These are phyloP conservation scores for Candida sithepensis DNA, from an alignment of 805 yeast species.

Conservation along the genomic window DNA sequence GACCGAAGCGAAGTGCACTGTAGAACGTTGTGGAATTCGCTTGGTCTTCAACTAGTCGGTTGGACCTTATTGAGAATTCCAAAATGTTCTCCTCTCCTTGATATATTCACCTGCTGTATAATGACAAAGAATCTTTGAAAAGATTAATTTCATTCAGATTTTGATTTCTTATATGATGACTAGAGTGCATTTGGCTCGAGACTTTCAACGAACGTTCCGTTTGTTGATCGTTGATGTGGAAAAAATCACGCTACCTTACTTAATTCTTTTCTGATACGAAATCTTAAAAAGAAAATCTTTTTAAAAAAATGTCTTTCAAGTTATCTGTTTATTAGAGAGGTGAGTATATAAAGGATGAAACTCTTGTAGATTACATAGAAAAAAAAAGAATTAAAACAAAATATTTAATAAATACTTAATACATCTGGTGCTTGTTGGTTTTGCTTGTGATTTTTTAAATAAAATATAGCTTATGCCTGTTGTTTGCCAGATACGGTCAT, in stretches of 20 bases:
- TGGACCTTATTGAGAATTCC: not conserved
- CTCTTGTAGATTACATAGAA: no score
- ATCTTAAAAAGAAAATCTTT: no score
- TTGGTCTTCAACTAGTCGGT: not conserved
- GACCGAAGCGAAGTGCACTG: no score
- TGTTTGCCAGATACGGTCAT: no score
- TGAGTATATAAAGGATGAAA: no score
- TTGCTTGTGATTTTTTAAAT: no score
- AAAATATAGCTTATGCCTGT: no score
- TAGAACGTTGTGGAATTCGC: not conserved
- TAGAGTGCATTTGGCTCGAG: constrained; percentile 99
- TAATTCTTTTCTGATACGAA: constrained; percentile 55
- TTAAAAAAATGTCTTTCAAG: not conserved
- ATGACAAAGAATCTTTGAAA: not conserved
- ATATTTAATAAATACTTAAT: no score
- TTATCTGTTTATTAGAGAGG: not conserved
- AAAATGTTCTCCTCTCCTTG: not conserved
- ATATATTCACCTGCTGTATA: not conserved
- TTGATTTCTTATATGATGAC: constrained; percentile 60
- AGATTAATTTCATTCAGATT: not conserved
- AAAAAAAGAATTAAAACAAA: no score
- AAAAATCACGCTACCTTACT: constrained; percentile 95
- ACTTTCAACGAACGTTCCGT: constrained; percentile 38
- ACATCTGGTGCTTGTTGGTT: no score
- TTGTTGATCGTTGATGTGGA: constrained; percentile 81